Percentiles rank a stretch among this genome's conserved stretches.
Evolutionary conservation across 2,329 filamentous ascomycete genomes (phyloP).

Genomic region (Aspergillus sp.): DNA sequence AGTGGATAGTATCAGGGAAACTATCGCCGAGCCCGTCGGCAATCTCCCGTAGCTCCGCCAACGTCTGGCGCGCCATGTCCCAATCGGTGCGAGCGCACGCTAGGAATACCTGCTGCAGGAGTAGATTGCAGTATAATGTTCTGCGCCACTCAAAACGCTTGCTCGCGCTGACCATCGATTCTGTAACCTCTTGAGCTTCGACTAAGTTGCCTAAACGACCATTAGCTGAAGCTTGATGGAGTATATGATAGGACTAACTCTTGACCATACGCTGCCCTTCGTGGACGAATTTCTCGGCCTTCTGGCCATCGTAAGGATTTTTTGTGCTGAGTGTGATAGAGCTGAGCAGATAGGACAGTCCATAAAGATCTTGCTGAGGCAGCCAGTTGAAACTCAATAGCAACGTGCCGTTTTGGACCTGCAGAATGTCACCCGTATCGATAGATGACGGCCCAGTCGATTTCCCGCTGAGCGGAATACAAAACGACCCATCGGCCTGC

Average conservation of each 20-base stretch:
- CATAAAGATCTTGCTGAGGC: slow-evolving; percentile 50
- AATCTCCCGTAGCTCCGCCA: slow-evolving; percentile 46
- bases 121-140: slow-evolving; percentile 58
- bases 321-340: slow-evolving; percentile 47
- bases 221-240: slow-evolving; percentile 11
- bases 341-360: slow-evolving; percentile 50
- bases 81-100: slow-evolving; percentile 63
- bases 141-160: slow-evolving; percentile 55
- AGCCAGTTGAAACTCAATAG: slow-evolving; percentile 52
- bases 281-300: slow-evolving; percentile 47
- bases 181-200: slow-evolving; percentile 32
- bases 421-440: slow-evolving; percentile 34
- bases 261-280: slow-evolving; percentile 47
- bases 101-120: slow-evolving; percentile 61
- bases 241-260: slow-evolving; percentile 21
- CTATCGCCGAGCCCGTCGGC: slow-evolving; percentile 35
- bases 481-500: slow-evolving; percentile 40
- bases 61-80: slow-evolving; percentile 50
- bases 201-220: slow-evolving; percentile 21
- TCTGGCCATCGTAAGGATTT: slow-evolving; percentile 45
- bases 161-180: slow-evolving; percentile 51
- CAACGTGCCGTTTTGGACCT: slow-evolving; percentile 34
- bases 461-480: slow-evolving; percentile 36
- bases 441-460: slow-evolving; percentile 29
- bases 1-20: slow-evolving; percentile 34